Base-by-base conservation (phyloP, 345 rosid species). In the Eucalyptus lansdowneana region DNA sequence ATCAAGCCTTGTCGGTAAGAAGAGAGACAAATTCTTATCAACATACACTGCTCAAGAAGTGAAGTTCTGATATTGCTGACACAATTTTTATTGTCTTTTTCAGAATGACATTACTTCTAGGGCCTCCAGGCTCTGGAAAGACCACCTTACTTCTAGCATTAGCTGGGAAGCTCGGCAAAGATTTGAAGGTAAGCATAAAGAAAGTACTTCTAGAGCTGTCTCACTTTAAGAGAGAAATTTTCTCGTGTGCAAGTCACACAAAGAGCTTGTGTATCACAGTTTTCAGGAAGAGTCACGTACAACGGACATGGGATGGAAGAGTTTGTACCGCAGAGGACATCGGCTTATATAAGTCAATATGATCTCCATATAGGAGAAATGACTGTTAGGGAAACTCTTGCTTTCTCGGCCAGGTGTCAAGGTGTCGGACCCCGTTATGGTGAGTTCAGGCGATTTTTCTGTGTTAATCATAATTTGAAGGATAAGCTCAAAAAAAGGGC, bases 311-410 rank as follows among this genome's bases (percentile, higher is more conserved):
- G 80, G 16, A 95, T 95, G 97, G 92, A 94, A 40, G 96, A 94
- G 90, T 93, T 95, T 89, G 95, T 95, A 21, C 94, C 96, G 1
- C 95, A 95, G 88, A 95, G 95, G 86, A 90, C 94, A 56, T 91
- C 96, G 11, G 95, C 96, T 60, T 95, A 95, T 86, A 95, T 95
- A 56, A 94, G 95, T 86, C 96, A 95, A 50, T 37, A 94, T 86
- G 95, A 95, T 95, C 93, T 93, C 24, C 96, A 95, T 47, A 93
- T 95, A 9, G 94, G 93, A 44, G 96, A 95, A 90, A 91, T 95
- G 96, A 95, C 96, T 12, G 96, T 95, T 24, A 93, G 96, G 88
- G 96, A 95, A 90, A 95, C 96, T 9, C 88, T 95, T 88, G 94
- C 95, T 60, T 95, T 95, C 91, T 93, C 97, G 5, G 95, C 95